A percentile compares a stretch with the other conserved stretches of the same genome.
These are phyloP conservation scores for Pseudoneurospora amorphoporcata DNA, from an alignment of 495 filamentous ascomycete species.

Conservation along the genomic window DNA sequence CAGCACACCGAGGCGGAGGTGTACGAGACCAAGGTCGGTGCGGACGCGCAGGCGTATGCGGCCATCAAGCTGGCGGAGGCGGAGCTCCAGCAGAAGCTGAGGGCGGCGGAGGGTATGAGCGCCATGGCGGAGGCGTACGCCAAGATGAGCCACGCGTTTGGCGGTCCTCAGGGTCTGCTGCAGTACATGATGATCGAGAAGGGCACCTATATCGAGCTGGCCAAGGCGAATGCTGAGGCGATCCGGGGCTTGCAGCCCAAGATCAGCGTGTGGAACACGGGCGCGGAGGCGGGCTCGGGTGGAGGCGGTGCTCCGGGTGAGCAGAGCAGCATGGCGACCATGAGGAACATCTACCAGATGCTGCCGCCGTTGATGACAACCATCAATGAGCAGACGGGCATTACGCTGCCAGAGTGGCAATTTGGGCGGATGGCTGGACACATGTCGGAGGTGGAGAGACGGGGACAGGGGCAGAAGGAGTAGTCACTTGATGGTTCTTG, in stretches of 20 bases:
- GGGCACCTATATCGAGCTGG: slow-evolving; percentile 52
- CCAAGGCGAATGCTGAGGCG: slow-evolving; percentile 58
- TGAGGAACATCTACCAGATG: slow-evolving; percentile 58
- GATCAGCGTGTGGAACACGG: slow-evolving; percentile 84
- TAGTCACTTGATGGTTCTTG: neutral
- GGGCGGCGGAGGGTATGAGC: slow-evolving; percentile 60
- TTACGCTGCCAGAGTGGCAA: slow-evolving; percentile 62
- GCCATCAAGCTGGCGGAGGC: slow-evolving; percentile 54
- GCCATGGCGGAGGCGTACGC: slow-evolving; percentile 71
- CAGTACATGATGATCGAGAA: slow-evolving; percentile 74
- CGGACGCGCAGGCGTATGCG: slow-evolving; percentile 30
- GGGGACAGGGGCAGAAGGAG: neutral
- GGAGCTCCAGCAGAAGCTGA: slow-evolving; percentile 47
- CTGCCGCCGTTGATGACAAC: slow-evolving; percentile 70
- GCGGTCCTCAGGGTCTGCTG: slow-evolving; percentile 61
- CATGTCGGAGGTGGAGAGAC: slow-evolving; percentile 16
- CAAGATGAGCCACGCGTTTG: slow-evolving; percentile 57
- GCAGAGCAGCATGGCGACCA: slow-evolving; percentile 26
- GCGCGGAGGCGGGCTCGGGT: slow-evolving; percentile 30
- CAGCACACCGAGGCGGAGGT: slow-evolving; percentile 32
- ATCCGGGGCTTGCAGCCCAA: slow-evolving; percentile 72
- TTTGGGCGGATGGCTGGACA: slow-evolving; percentile 36
- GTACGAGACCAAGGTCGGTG: slow-evolving; percentile 31
- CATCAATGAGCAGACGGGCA: slow-evolving; percentile 77
- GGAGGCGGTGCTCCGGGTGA: slow-evolving; percentile 15